Conservation (phyloP, 1,139 yeast genomes). For the Diutina scorzettiae region DNA sequence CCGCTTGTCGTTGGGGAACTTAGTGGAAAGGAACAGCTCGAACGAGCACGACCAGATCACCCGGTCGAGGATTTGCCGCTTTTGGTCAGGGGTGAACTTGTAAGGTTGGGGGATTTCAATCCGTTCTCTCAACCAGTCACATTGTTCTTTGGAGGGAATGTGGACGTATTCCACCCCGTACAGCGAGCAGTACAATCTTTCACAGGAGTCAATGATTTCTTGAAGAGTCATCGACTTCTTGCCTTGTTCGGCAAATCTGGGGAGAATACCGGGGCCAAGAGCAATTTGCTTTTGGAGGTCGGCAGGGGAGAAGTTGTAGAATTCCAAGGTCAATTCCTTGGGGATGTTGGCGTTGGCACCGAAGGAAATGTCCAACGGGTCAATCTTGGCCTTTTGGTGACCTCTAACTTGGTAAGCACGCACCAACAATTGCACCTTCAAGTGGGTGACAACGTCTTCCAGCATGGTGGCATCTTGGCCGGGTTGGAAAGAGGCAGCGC, state of each 20-base stretch:
- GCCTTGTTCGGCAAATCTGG: constrained; percentile 71
- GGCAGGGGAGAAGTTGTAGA: constrained; percentile 79
- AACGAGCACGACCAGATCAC: constrained; percentile 93
- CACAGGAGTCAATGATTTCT: constrained; percentile 71
- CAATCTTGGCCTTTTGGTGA: constrained; percentile 89
- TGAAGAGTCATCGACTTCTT: constrained; percentile 55
- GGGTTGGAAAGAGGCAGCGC: constrained; percentile 44
- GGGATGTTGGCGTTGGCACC: constrained; percentile 59
- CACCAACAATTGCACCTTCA: constrained; percentile 90
- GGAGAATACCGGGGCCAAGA: constrained; percentile 95
- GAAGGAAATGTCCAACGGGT: constrained; percentile 83
- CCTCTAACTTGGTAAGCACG: constrained; percentile 99
- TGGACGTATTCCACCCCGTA: constrained; percentile 95
- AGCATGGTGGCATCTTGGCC: constrained; percentile 24
- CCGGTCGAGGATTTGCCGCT: constrained; percentile 93
- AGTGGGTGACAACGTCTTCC: constrained; percentile 73
- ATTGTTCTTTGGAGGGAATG: constrained; percentile 88
- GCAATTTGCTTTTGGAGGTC: constrained; percentile 78
- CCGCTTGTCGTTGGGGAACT: constrained; percentile 97
- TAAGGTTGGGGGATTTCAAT: constrained; percentile 86
- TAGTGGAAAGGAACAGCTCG: constrained; percentile 83
- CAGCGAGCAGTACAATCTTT: constrained; percentile 72
- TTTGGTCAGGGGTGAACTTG: constrained; percentile 76
- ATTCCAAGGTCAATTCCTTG: constrained; percentile 80
- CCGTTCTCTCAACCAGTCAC: constrained; percentile 98